These are phyloP conservation scores for Agapanthus africanus DNA, from an alignment of 106 monocot genomes.

Conservation along the genomic window DNA sequence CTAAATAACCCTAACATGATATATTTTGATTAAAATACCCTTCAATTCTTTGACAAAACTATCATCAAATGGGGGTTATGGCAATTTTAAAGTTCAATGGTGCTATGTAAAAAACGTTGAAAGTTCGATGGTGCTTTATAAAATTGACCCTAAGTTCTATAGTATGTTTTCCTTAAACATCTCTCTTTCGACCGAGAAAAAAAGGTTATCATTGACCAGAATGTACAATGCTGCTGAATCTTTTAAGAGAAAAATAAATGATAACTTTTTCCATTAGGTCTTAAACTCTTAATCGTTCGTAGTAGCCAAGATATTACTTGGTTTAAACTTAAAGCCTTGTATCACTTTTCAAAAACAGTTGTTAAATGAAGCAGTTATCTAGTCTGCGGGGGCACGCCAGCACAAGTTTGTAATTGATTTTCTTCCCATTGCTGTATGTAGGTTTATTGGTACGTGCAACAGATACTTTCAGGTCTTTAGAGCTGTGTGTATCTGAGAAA, in stretches of 20 bases:
- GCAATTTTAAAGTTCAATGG: no score
- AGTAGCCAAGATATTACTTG: neutral
- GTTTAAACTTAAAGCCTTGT: no score
- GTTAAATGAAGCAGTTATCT: neutral
- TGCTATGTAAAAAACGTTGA: no score
- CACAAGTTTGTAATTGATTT: neutral
- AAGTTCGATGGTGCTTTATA: no score
- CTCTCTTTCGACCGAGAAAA: neutral
- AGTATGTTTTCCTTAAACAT: no score
- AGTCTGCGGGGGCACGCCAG: neutral
- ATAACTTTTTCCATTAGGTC: neutral
- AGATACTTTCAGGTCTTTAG: neutral
- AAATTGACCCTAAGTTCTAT: no score
- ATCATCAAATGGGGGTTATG: no score
- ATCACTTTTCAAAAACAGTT: no score
- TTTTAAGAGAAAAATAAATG: neutral
- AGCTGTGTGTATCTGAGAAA: neutral
- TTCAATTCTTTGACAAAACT: no score
- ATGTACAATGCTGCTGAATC: neutral
- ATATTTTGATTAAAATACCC: no score
- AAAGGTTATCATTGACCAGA: neutral
- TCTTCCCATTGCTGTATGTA: neutral
- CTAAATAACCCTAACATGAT: no score
- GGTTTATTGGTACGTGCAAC: neutral
- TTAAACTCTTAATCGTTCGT: neutral